Evolutionary conservation across 495 filamentous ascomycete species (phyloP), one percentile per base, ranked within the genome.

Genomic region (Alectoria sarmentosa): DNA sequence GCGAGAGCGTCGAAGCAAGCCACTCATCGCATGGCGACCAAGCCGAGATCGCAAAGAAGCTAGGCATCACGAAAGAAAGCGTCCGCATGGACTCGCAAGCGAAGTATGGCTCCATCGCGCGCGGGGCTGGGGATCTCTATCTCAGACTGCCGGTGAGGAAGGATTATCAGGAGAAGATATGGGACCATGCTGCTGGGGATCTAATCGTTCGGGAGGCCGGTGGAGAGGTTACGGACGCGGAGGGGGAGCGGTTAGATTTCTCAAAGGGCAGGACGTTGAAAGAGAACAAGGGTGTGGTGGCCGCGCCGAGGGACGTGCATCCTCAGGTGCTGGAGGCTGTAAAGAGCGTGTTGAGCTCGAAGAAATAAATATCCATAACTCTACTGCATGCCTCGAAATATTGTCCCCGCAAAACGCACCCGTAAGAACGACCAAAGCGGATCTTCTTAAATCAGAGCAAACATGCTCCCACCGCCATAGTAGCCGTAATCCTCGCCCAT

Each of bases 101-200:
- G 62, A 99, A 99, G 75, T 99, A 99, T 73, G 93, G 86, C 55
- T 92, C 89, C 4, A 92, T 99, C 72, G 92, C 95, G n/a, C 80
- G 94, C 65, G 94, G 94, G 32, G 92, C 92, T 10, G 94, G 92
- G 52, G 95, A 99, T 70, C 85, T 99, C 67, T 98, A 98, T 74
- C 78, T 98, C 68, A 82, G 94, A 59, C 77, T 99, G 37, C 94
- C 95, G 23, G 86, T 88, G 17, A 87, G 82, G 69, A 87, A 86
- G 71, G 85, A 86, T 32, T 99, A 98, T 76, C 85, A 96, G 77
- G 94, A 99, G 82, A 99, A 99, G 82, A 98, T 99, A 68, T 99
- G 94, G 94, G 94, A 99, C 73, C 94, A 99, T 76, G 95, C 93
- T 38, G 93, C 91, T n/a, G 94, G 94, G 41, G 92, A 95, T 66